These are phyloP conservation scores for Trichoderma breve DNA, from an alignment of 2,329 filamentous ascomycete species.

Conservation along the genomic window DNA sequence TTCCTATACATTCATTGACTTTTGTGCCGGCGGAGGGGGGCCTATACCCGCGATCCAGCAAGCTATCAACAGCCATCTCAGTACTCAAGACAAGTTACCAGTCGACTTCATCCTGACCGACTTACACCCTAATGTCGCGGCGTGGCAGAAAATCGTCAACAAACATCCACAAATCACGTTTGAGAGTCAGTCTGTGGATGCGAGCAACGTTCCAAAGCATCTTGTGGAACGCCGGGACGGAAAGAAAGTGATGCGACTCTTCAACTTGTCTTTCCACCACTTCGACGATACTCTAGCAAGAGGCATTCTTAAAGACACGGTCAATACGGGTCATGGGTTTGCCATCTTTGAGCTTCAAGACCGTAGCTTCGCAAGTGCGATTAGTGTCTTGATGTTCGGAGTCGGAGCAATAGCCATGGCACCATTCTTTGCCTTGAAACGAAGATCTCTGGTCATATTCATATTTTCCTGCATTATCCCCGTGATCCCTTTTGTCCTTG, in stretches of 20 bases:
- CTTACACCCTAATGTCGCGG: constrained; percentile 60
- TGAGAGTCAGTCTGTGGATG: constrained; percentile 62
- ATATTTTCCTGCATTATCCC: constrained; percentile 43
- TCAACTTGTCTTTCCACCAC: constrained; percentile 75
- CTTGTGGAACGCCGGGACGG: constrained; percentile 41
- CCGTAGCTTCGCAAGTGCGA: constrained; percentile 53
- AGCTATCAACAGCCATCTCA: constrained; percentile 51
- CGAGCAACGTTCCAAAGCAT: constrained; percentile 55
- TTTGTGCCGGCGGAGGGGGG: constrained; percentile 72
- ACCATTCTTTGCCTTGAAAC: constrained; percentile 53
- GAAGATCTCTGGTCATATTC: constrained; percentile 52
- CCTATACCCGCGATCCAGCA: constrained; percentile 64
- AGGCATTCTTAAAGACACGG: constrained; percentile 61
- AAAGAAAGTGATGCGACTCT: constrained; percentile 63
- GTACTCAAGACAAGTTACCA: constrained; percentile 26
- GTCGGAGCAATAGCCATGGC: constrained; percentile 50
- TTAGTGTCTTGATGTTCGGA: constrained; percentile 52
- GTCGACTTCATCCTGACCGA: constrained; percentile 65
- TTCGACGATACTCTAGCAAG: constrained; percentile 50
- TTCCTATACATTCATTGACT: constrained; percentile 67
- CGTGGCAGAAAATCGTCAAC: constrained; percentile 55
- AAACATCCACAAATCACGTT: constrained; percentile 58
- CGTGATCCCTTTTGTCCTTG: constrained; percentile 63
- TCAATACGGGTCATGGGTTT: constrained; percentile 65
- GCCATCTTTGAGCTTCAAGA: constrained; percentile 75